Percentiles rank a stretch among this genome's conserved stretches.
Conservation (phyloP, 495 filamentous ascomycete genomes). For the Trichoderma asperelloides region DNA sequence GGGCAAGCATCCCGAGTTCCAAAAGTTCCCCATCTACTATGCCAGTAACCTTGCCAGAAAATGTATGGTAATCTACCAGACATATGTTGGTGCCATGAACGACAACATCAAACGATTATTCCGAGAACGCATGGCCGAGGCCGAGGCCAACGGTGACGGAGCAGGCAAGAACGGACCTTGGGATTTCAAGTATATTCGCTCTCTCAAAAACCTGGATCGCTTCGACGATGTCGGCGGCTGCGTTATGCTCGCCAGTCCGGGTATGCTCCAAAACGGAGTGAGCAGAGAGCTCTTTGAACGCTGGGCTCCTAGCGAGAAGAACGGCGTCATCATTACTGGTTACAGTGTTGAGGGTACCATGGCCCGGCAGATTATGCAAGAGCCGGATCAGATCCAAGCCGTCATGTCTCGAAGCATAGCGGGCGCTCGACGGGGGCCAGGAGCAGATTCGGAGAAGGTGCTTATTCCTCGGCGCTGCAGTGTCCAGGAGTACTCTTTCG, state of each 20-base stretch:
- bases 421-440: conserved; percentile 45
- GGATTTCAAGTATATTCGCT: conserved; percentile 90
- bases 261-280: conserved; percentile 95
- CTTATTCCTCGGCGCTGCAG: conserved; percentile 91
- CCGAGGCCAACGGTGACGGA: conserved; percentile 60
- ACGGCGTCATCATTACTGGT: conserved; percentile 94
- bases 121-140: conserved; percentile 76
- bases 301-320: conserved; percentile 91
- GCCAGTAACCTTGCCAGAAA: conserved; percentile 87
- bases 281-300: conserved; percentile 85
- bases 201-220: conserved; percentile 81
- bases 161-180: conserved; percentile 78
- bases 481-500: conserved; percentile 87
- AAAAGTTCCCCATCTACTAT: conserved; percentile 92
- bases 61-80: conserved; percentile 98
- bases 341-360: conserved; percentile 98
- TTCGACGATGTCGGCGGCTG: conserved; percentile 95
- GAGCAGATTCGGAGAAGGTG: conserved; percentile 60
- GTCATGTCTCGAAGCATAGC: conserved; percentile 67
- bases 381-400: conserved; percentile 86
- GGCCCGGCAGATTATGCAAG: conserved; percentile 88
- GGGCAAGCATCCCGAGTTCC: conserved; percentile 74
- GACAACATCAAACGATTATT: conserved; percentile 94
- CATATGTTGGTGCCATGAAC: conserved; percentile 95
- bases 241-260: conserved; percentile 93